Conservation (phyloP, 305 asterid species). For the Fraxinus sp. region DNA sequence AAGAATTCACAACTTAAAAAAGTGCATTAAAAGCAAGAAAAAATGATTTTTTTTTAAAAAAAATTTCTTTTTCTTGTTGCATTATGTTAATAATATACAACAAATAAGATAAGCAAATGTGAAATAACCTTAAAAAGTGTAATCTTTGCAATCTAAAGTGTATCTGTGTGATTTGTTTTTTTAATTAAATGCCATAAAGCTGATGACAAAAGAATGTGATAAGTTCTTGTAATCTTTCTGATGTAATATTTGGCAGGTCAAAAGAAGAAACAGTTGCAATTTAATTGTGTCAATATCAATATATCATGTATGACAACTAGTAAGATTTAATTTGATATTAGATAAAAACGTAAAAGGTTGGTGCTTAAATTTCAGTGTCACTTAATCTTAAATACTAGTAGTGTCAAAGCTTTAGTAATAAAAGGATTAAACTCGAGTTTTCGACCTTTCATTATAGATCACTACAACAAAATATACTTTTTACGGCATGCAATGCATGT, state of each 20-base stretch:
- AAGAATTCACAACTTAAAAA: background rate
- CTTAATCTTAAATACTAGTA: background rate
- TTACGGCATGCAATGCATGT: too few relatives aligned
- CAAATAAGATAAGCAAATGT: background rate
- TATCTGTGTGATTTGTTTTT: background rate
- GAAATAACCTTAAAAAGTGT: background rate
- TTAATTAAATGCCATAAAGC: background rate
- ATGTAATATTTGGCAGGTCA: background rate
- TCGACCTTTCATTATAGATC: too few relatives aligned
- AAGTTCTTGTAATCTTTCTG: background rate
- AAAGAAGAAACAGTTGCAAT: background rate
- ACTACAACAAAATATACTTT: too few relatives aligned
- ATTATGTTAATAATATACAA: background rate
- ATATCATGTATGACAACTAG: background rate
- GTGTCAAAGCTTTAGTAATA: background rate
- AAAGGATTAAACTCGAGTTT: background rate
- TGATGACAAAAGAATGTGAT: background rate
- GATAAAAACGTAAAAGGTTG: too few relatives aligned
- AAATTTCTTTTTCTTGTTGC: background rate
- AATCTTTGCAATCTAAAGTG: background rate
- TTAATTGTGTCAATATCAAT: background rate
- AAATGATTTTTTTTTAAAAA: background rate
- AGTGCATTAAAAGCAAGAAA: background rate
- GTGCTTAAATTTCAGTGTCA: too few relatives aligned
- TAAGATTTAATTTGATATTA: background rate